These are phyloP conservation scores for Acanthamoeba lenticulata DNA, from an alignment of 208 protist species.

Conservation along the genomic window DNA sequence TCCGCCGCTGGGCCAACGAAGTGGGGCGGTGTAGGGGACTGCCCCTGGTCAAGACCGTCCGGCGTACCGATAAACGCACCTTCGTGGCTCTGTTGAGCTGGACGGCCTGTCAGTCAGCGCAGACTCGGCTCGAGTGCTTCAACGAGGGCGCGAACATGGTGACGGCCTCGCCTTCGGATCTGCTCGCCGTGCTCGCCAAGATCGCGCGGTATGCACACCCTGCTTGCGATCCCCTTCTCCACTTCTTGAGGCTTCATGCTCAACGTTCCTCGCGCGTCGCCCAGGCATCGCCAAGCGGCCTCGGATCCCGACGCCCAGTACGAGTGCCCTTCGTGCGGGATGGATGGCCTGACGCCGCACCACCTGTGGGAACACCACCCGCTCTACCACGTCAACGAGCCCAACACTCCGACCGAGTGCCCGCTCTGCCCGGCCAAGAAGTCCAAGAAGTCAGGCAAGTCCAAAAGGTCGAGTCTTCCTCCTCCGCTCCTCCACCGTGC, in stretches of 20 bases:
- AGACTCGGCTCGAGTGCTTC: constrained; percentile 12
- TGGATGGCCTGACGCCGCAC: neutral
- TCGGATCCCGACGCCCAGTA: neutral
- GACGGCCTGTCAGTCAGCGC: neutral
- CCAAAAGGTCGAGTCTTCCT: neutral
- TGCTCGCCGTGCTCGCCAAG: neutral
- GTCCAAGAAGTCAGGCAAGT: neutral
- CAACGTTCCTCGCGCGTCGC: neutral
- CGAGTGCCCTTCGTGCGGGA: constrained; percentile 1
- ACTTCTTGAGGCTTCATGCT: no score
- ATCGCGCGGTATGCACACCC: constrained; percentile 8
- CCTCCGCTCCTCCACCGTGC: neutral
- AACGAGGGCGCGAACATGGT: constrained; percentile 53
- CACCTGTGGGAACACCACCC: constrained; percentile 56
- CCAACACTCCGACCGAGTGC: constrained; percentile 12
- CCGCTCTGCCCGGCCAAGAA: constrained; percentile 8
- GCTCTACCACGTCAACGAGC: constrained; percentile 55
- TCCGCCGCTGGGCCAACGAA: neutral
- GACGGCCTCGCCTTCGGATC: neutral
- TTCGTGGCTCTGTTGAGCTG: constrained; percentile 37
- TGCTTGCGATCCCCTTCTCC: neutral
- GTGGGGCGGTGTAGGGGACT: neutral
- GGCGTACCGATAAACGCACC: neutral
- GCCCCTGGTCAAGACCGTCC: neutral
- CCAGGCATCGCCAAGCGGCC: neutral